Evolutionary conservation across 495 filamentous ascomycete species (phyloP), one percentile per base, ranked within the genome.

Genomic region (Penicillium bovifimosum): DNA sequence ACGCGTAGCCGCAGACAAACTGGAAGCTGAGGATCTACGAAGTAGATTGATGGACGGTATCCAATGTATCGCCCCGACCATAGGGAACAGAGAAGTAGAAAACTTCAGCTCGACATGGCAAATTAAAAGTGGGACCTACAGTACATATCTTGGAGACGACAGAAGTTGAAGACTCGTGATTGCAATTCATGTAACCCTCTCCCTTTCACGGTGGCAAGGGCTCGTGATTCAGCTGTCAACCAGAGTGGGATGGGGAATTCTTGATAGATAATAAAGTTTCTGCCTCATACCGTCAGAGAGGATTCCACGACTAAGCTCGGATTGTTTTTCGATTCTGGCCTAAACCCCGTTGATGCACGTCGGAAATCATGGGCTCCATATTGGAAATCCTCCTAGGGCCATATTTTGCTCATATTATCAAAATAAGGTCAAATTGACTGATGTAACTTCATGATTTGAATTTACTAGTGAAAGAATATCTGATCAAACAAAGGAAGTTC

Each of bases 31-130:
- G 38, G 27, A 35, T 51, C 60, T 35, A 43, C 47, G n/a, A n/a
- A n/a, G n/a, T n/a, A n/a, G n/a, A 47, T 24, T 24, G 20, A 24
- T 24, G 20, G 20, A 36, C 34, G 34, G 7, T 14, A 36, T 13
- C n/a, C 40, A 43, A 44, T 53, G 49, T 44, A 51, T 58, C 48
- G 57, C 54, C 54, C 58, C 41, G 47, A 49, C 46, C 53, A 55
- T 43, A 45, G 35, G 39, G 10, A 32, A 54, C 34, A 20, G 50
- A 47, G 31, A 55, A 2, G 39, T 40, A 20, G 52, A 45, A 41
- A 48, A 1, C 36, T 33, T 45, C 38, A 26, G 36, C 50, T 48
- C 31, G 39, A 53, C 41, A 42, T 26, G 16, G 33, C 34, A 31
- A 24, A 34, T 20, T 8, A 44, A n/a, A 52, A 20, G n/a, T n/a